phyloP scores from a whole-genome alignment of 108 stramenopile species.

The Stephanodiscus minutulus region DNA sequence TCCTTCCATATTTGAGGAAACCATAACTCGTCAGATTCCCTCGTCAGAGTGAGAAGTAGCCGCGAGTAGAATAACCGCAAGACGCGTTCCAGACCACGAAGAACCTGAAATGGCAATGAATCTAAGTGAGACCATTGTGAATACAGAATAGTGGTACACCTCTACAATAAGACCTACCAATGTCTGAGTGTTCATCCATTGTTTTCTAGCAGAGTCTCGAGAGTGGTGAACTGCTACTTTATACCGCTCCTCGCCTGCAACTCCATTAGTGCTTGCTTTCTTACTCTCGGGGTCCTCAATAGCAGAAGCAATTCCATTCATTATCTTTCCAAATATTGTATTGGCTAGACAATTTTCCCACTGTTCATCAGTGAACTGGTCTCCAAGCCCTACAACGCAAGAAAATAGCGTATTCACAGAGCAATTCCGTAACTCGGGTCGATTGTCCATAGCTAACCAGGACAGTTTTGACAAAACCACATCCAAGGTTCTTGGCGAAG shows the following conservation, averaged over 20 bases:
- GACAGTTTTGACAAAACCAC: conserved; percentile 76
- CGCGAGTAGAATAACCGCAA: conserved; percentile 68
- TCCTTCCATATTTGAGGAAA: conserved; percentile 74
- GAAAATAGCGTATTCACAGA: conserved; percentile 92
- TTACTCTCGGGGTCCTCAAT: conserved; percentile 25
- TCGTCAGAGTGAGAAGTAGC: conserved; percentile 46
- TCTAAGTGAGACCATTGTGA: background rate
- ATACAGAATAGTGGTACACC: background rate
- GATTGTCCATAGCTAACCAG: conserved; percentile 58
- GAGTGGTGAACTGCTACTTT: conserved; percentile 84
- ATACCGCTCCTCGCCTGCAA: conserved; percentile 46
- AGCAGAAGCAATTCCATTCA: conserved; percentile 35
- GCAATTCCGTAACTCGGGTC: conserved; percentile 88
- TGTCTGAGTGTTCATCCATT: conserved; percentile 84
- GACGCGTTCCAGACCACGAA: conserved; percentile 80
- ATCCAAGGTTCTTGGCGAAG: conserved; percentile 66
- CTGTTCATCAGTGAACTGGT: conserved; percentile 64
- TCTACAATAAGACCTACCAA: conserved; percentile 24
- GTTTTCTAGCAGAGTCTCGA: conserved; percentile 78
- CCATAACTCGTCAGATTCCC: conserved; percentile 57
- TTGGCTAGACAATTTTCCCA: conserved; percentile 81
- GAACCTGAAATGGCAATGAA: conserved; percentile 18
- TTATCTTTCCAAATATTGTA: conserved; percentile 64
- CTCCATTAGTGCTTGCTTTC: background rate
- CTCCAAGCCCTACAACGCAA: conserved; percentile 86